A percentile compares a stretch with the other conserved stretches of the same genome.
Conservation (phyloP, 2,329 filamentous ascomycete species). For the Thielaviopsis musarum region DNA sequence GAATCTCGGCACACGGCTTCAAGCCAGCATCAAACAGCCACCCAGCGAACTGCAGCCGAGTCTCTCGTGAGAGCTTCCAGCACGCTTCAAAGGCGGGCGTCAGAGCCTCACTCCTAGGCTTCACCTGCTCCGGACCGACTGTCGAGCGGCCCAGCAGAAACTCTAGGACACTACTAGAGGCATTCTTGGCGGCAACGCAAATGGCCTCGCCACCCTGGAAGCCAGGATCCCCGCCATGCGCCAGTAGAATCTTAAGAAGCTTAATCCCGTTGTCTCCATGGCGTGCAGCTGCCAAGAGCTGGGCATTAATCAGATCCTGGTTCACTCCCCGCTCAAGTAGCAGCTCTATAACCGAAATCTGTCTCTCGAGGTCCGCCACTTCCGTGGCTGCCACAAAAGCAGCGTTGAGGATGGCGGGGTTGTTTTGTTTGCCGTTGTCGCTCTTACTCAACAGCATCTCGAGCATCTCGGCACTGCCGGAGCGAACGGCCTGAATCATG, state of each 20-base stretch:
- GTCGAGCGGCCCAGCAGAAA: slow-evolving; percentile 32
- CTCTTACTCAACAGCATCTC: slow-evolving; percentile 30
- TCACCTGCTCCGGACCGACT: slow-evolving; percentile 26
- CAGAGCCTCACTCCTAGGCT: slow-evolving; percentile 30
- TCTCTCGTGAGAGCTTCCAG: slow-evolving; percentile 32
- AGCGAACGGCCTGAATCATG: slow-evolving; percentile 35
- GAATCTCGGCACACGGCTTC: slow-evolving; percentile 29
- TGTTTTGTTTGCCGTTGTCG: slow-evolving; percentile 23
- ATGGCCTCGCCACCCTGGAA: slow-evolving; percentile 38
- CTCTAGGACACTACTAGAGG: slow-evolving; percentile 31
- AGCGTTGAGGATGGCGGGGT: slow-evolving; percentile 25
- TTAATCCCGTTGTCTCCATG: slow-evolving; percentile 32
- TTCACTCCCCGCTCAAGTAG: slow-evolving; percentile 32
- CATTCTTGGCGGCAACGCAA: slow-evolving; percentile 35
- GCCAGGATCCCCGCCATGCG: slow-evolving; percentile 36
- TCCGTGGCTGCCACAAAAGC: slow-evolving; percentile 40
- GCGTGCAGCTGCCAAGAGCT: slow-evolving; percentile 35
- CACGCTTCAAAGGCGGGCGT: slow-evolving; percentile 34
- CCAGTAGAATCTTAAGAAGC: slow-evolving; percentile 33
- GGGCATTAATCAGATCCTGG: slow-evolving; percentile 31
- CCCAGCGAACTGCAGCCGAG: slow-evolving; percentile 29
- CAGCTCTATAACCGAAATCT: slow-evolving; percentile 32
- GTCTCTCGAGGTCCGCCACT: slow-evolving; percentile 30
- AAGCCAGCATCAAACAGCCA: slow-evolving; percentile 37
- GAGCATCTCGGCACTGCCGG: slow-evolving; percentile 32